Percentiles rank a stretch among this genome's conserved stretches.
Conservation (phyloP, 306 rosid species). For the Corylus heterophylla region DNA sequence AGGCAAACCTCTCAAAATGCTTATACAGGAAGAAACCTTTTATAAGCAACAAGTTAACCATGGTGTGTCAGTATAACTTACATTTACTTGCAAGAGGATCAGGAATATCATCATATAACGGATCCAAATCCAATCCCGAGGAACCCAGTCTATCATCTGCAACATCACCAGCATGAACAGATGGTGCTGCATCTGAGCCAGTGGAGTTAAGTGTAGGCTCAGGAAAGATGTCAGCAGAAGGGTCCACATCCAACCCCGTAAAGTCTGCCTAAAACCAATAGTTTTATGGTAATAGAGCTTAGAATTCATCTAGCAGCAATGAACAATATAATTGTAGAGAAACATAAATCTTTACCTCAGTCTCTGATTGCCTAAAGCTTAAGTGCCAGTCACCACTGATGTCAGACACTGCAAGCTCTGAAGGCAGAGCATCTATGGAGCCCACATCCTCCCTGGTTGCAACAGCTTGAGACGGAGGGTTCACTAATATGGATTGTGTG, state of each 20-base stretch:
- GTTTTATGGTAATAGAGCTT: conserved; percentile 14
- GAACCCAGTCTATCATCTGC: neutral
- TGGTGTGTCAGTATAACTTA: conserved; percentile 25
- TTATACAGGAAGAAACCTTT: neutral
- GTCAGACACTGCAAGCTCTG: conserved; percentile 20
- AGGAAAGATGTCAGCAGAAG: neutral
- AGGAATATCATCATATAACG: conserved; percentile 1
- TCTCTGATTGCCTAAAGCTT: conserved; percentile 22
- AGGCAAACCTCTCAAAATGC: conserved; percentile 1
- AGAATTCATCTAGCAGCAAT: neutral
- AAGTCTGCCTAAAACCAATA: conserved; percentile 36
- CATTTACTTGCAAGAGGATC: conserved; percentile 16
- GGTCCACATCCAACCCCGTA: conserved; percentile 21
- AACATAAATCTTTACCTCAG: conserved; percentile 31
- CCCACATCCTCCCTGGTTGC: neutral
- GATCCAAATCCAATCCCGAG: conserved; percentile 9
- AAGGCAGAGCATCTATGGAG: conserved; percentile 23
- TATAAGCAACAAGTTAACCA: neutral
- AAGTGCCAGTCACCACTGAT: conserved; percentile 21
- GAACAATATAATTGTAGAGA: conserved; percentile 2
- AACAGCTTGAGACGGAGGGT: conserved; percentile 19
- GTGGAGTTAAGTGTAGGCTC: neutral
- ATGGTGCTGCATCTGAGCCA: neutral
- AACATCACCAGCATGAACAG: neutral
- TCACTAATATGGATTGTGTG: conserved; percentile 14